Conservation (phyloP, 257 asterid genomes). For the Catharanthus roseus region DNA sequence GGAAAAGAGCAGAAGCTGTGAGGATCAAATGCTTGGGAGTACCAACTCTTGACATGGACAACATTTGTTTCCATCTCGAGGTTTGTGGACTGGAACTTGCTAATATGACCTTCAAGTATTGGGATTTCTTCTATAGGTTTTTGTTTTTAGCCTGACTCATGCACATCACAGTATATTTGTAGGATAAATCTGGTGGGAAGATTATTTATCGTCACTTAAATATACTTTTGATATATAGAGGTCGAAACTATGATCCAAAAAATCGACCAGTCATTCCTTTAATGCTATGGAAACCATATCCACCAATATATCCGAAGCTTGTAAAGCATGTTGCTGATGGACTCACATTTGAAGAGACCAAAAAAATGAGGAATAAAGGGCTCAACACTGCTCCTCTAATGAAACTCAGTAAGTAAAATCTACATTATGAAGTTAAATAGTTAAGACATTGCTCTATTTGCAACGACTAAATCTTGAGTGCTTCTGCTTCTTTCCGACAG, state of each 20-base stretch:
- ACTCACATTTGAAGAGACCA: slow-evolving; percentile 76
- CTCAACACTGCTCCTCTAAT: slow-evolving; percentile 64
- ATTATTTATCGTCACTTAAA: slow-evolving; percentile 63
- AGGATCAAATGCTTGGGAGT: slow-evolving; percentile 87
- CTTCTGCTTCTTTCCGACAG: slow-evolving; percentile 32
- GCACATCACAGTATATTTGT: slow-evolving; percentile 42
- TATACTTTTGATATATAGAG: slow-evolving; percentile 58
- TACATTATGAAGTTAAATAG: neutral
- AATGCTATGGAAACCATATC: slow-evolving; percentile 79
- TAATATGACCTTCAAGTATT: neutral
- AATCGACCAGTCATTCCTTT: slow-evolving; percentile 49
- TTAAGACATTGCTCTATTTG: neutral
- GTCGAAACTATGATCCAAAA: slow-evolving; percentile 63
- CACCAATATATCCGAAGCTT: slow-evolving; percentile 85
- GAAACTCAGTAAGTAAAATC: slow-evolving; percentile 66
- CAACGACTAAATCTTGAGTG: slow-evolving; percentile 4
- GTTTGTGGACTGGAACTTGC: slow-evolving; percentile 32
- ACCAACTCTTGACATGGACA: slow-evolving; percentile 92
- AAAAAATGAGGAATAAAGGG: slow-evolving; percentile 67
- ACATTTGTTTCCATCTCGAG: slow-evolving; percentile 84
- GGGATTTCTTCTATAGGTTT: neutral
- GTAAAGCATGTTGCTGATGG: slow-evolving; percentile 82
- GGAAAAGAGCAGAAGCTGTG: slow-evolving; percentile 89
- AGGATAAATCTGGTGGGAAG: slow-evolving; percentile 84
- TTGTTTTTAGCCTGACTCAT: slow-evolving; percentile 27